phyloP scores from a whole-genome alignment of 1,284 basidiomycete species.

The Cutaneotrichosporon sp. region DNA sequence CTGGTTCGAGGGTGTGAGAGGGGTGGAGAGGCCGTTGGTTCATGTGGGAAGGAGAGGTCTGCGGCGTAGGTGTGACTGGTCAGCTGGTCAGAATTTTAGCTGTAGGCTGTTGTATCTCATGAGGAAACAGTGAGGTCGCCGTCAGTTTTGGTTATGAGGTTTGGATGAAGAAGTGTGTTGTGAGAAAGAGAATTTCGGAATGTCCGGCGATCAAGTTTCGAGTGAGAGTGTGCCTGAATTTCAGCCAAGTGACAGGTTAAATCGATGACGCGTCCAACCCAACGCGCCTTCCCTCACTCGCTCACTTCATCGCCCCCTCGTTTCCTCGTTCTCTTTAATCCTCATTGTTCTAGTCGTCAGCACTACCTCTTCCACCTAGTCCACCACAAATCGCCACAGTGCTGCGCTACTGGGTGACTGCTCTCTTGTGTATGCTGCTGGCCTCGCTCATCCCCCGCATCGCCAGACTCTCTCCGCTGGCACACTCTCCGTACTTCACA shows the following conservation, averaged over 20 bases:
- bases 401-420: neutral
- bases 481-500: neutral
- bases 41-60: too few relatives aligned
- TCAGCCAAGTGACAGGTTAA: neutral
- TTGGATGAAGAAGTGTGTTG: neutral
- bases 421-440: constrained; percentile 9
- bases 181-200: neutral
- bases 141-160: neutral
- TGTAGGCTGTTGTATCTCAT: neutral
- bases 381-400: neutral
- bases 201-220: neutral
- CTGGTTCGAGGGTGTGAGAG: too few relatives aligned
- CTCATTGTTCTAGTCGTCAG: neutral
- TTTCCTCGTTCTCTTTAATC: neutral
- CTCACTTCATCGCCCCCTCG: neutral
- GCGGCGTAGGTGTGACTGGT: too few relatives aligned
- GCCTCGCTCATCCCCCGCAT: neutral
- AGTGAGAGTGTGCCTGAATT: neutral
- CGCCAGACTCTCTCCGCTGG: neutral
- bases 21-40: too few relatives aligned
- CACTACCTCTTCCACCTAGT: neutral
- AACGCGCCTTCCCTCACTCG: neutral
- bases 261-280: neutral
- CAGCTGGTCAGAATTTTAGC: neutral
- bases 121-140: neutral